These are phyloP conservation scores for Singerocomus rubriflavus DNA, from an alignment of 1,284 basidiomycete genomes.

Conservation along the genomic window DNA sequence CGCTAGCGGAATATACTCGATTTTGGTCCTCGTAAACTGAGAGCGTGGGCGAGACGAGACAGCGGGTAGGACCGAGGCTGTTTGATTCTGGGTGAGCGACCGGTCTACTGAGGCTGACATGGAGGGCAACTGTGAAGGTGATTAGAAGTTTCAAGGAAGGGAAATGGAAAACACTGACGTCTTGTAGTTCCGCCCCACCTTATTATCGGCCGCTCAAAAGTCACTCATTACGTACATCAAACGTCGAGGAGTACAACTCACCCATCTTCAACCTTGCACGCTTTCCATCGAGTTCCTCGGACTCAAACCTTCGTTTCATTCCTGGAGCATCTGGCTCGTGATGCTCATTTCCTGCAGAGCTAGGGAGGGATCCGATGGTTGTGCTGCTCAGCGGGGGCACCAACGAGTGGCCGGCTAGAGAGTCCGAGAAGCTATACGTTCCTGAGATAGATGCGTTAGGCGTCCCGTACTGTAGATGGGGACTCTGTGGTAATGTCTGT, in stretches of 20 bases:
- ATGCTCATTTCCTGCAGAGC: constrained; percentile 16
- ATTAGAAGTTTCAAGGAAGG: constrained; percentile 16
- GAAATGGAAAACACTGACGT: constrained; percentile 28
- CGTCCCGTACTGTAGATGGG: constrained; percentile 36
- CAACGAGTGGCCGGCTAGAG: constrained; percentile 24
- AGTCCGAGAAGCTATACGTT: constrained; percentile 27
- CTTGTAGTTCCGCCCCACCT: constrained; percentile 43
- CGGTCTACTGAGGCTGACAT: constrained; percentile 24
- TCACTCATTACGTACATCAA: constrained; percentile 30
- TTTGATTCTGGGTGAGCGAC: constrained; percentile 15
- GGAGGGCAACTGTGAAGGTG: constrained; percentile 17
- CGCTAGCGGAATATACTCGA: constrained; percentile 86
- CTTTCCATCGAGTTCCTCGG: constrained; percentile 64
- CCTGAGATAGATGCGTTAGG: constrained; percentile 26
- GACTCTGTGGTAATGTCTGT: constrained; percentile 38
- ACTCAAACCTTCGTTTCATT: constrained; percentile 67
- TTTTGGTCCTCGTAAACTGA: constrained; percentile 69
- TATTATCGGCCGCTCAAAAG: constrained; percentile 23
- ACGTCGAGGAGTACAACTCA: constrained; percentile 30
- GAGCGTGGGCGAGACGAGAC: constrained; percentile 37
- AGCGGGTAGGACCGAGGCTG: constrained; percentile 12
- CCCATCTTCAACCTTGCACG: constrained; percentile 68
- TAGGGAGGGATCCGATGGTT: constrained; percentile 7
- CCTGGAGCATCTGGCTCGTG: constrained; percentile 48
- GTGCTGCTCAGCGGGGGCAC: constrained; percentile 11